Evolutionary conservation across 2,329 filamentous ascomycete genomes (phyloP).

Genomic region (Diaporthe aspalathi): DNA sequence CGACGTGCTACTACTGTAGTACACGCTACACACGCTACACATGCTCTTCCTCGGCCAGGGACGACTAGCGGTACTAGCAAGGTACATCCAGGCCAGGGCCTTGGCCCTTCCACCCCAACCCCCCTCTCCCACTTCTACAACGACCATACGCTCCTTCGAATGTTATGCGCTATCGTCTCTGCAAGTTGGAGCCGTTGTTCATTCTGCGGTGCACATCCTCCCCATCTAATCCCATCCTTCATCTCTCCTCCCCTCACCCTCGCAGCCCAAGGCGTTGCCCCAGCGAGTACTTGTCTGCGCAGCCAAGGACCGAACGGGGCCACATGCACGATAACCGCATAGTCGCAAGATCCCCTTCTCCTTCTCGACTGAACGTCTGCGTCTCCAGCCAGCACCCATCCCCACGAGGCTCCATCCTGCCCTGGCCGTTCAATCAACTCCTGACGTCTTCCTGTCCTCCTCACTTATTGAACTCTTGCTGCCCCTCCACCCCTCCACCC

Average conservation of each 20-base stretch:
- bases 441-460: slow-evolving; percentile 9
- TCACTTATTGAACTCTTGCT: not conserved
- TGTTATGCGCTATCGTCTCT: slow-evolving; percentile 13
- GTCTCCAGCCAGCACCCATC: slow-evolving; percentile 22
- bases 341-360: slow-evolving; percentile 31
- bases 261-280: not conserved
- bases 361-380: slow-evolving; percentile 25
- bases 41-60: slow-evolving; percentile 15
- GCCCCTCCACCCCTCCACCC: slow-evolving; percentile 28
- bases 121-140: slow-evolving; percentile 20
- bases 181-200: not conserved
- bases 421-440: slow-evolving; percentile 30
- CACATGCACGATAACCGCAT: not conserved
- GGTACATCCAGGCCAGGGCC: slow-evolving; percentile 24
- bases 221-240: too few relatives aligned
- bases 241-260: not conserved
- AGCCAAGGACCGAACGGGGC: not conserved
- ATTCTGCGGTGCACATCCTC: not conserved
- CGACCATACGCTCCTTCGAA: not conserved
- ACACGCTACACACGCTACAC: not conserved
- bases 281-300: not conserved
- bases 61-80: slow-evolving; percentile 25
- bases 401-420: slow-evolving; percentile 21
- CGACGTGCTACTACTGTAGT: not conserved
- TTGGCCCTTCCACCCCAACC: slow-evolving; percentile 24